Conservation (phyloP, 257 asterid species). For the Gentiana straminea region DNA sequence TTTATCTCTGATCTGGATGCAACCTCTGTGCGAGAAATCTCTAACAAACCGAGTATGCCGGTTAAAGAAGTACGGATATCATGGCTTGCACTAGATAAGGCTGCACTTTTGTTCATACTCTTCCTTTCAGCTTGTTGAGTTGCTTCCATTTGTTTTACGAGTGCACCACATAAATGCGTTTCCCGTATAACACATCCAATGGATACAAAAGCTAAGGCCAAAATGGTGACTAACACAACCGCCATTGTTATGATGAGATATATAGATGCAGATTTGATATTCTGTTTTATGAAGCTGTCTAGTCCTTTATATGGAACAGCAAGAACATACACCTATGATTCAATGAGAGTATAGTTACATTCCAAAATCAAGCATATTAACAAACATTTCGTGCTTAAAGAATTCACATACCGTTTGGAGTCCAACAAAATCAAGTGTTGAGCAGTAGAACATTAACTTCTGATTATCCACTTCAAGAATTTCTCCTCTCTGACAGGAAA, state of each 20-base stretch:
- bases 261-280: not conserved
- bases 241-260: constrained; percentile 13
- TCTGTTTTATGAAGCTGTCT: constrained; percentile 8
- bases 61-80: constrained; percentile 32
- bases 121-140: constrained; percentile 32
- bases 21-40: constrained; percentile 12
- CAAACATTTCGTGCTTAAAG: not conserved
- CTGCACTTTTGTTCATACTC: constrained; percentile 31
- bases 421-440: constrained; percentile 16
- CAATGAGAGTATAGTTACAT: not conserved
- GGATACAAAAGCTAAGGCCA: constrained; percentile 10
- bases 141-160: constrained; percentile 25
- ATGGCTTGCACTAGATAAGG: constrained; percentile 29
- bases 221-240: constrained; percentile 7
- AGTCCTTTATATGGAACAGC: constrained; percentile 9
- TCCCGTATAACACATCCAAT: constrained; percentile 15
- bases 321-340: constrained; percentile 17
- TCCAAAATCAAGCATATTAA: not conserved
- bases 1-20: constrained; percentile 8
- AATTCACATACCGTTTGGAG: constrained; percentile 13
- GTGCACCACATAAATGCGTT: constrained; percentile 16
- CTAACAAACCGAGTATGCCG: constrained; percentile 19
- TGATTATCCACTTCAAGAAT: constrained; percentile 10
- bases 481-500: constrained; percentile 14
- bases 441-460: constrained; percentile 14